Percentiles rank a stretch among this genome's conserved stretches.
These are phyloP conservation scores for Erigeron philadelphicus DNA, from an alignment of 140 eudicot genomes.

Conservation along the genomic window DNA sequence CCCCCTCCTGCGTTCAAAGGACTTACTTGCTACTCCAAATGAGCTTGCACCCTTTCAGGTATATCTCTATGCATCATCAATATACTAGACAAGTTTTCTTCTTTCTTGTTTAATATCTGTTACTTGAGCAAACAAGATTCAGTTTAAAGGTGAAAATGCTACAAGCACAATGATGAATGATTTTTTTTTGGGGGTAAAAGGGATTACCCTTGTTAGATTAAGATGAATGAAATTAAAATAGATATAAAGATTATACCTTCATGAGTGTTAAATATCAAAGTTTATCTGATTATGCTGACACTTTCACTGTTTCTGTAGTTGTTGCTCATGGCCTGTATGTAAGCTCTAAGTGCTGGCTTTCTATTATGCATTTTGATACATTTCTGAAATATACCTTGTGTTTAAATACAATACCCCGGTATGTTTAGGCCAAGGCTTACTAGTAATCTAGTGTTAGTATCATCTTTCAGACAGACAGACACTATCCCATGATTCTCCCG, in stretches of 20 bases:
- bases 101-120: not conserved
- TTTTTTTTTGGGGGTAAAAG: too few species aligned
- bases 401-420: not conserved
- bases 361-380: not conserved
- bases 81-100: constrained; percentile 1
- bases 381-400: not conserved
- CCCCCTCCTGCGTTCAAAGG: constrained; percentile 75
- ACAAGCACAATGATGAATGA: not conserved
- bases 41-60: constrained; percentile 86
- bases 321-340: not conserved
- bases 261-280: not conserved
- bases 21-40: constrained; percentile 56
- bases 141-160: not conserved
- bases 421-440: not conserved
- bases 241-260: not conserved
- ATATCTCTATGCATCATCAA: constrained; percentile 11
- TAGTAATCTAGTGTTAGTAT: not conserved
- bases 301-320: not conserved
- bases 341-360: not conserved
- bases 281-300: not conserved
- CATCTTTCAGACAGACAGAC: not conserved
- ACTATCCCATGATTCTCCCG: not conserved
- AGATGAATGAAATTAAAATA: not conserved
- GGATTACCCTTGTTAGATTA: too few species aligned
- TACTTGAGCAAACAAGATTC: not conserved